Base-by-base conservation (phyloP, 805 yeast species). In the Wickerhamomyces chaumierensis region DNA sequence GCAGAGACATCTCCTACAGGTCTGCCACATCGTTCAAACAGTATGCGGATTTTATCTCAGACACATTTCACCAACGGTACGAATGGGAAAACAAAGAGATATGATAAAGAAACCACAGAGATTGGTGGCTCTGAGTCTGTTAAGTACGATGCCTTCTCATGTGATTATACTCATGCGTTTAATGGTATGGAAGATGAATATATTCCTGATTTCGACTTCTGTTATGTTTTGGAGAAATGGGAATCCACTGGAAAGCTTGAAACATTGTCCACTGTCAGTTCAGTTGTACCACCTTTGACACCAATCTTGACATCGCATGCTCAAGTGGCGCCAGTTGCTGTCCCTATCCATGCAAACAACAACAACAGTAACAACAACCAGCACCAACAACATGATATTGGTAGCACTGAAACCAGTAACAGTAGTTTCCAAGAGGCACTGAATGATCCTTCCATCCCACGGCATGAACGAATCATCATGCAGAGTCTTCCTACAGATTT, bases 131-230 rank as follows among this genome's bases (percentile, higher is more conserved):
- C 6, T 4, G 35, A 40, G 9, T 7, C 21, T 13, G 12, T 18
- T 18, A 14, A 33, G 17, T 8, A 33, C 5, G 15, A n/a, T 4
- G 33, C 34, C 7, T 19, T n/a, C n/a, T n/a, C n/a, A n/a, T n/a
- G 28, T 5, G 28, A 21, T 27, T 18, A 34, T 7, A 14, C 31
- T 5, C 35, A 37, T 2, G 18, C 35, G 13, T 17, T 34, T 12
- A 39, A 25, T 28, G 87, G 85, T 1, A 61, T 81, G 46, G 81
- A 77, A 49, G 90, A 81, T 53, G 92, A 83, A 51, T 82, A 81
- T 49, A 69, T 83, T 14, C 90, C 90, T 0, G 83, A 79, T 36
- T 62, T 82, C 21, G 78, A 78, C 48, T 78, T 77, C 44, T 61
- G 55, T n/a, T 49, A 66, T 32, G 66, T 70, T 19, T 56, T 74